These are phyloP conservation scores for Protoeuglena noctilucae DNA, from an alignment of 139 green algal species.

Conservation along the genomic window DNA sequence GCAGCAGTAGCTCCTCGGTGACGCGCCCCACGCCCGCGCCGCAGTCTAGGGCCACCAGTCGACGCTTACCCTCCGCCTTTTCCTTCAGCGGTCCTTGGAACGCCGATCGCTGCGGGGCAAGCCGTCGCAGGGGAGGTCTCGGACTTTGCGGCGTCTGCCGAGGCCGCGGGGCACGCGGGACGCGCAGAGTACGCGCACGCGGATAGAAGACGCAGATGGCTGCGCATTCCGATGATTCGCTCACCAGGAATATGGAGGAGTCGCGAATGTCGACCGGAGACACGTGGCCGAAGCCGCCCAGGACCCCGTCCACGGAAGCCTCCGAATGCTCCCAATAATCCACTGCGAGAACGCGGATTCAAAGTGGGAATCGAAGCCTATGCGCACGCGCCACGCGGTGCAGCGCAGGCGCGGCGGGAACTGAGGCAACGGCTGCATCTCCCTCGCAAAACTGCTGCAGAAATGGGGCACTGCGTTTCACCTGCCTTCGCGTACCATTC, in stretches of 20 bases:
- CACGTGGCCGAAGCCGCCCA: constrained; percentile 68
- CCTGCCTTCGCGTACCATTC: not conserved
- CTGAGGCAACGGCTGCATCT: too few species aligned
- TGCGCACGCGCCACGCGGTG: too few species aligned
- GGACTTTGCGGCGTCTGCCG: not conserved
- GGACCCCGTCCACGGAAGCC: constrained; percentile 50
- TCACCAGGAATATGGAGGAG: constrained; percentile 43
- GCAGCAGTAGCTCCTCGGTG: constrained; percentile 63
- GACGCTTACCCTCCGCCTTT: not conserved
- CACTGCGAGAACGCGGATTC: too few species aligned
- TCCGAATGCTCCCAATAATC: not conserved
- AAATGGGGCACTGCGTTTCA: too few species aligned
- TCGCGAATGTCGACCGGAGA: constrained; percentile 55
- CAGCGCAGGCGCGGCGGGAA: too few species aligned
- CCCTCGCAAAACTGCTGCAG: too few species aligned
- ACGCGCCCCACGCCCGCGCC: constrained; percentile 84
- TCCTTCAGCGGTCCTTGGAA: not conserved
- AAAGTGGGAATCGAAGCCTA: too few species aligned
- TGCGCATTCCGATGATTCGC: constrained; percentile 10
- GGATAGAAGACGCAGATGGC: not conserved
- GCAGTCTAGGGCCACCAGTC: too few species aligned
- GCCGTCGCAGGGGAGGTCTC: not conserved
- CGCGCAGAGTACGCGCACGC: constrained; percentile 22
- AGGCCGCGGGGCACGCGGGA: constrained; percentile 10
- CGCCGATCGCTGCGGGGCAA: not conserved